Percentiles rank a stretch among this genome's conserved stretches.
These are phyloP conservation scores for Exophiala oligosperma DNA, from an alignment of 2,329 filamentous ascomycete genomes.

Conservation along the genomic window DNA sequence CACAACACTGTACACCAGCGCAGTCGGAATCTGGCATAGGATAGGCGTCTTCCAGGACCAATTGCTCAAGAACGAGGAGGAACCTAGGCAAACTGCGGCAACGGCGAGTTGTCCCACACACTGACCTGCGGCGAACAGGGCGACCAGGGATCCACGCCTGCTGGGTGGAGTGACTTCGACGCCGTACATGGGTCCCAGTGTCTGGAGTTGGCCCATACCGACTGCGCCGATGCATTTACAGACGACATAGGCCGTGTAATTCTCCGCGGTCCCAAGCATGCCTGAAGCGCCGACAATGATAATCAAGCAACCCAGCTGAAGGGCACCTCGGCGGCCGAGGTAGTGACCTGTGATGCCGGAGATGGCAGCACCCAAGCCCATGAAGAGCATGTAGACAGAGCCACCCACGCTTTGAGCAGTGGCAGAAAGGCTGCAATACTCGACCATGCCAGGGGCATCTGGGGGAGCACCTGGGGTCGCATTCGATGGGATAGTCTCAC, in stretches of 20 bases:
- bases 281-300: conserved; percentile 65
- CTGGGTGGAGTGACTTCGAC: conserved; percentile 53
- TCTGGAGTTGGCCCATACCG: conserved; percentile 37
- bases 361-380: conserved; percentile 37
- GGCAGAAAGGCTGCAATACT: conserved; percentile 20
- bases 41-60: conserved; percentile 36
- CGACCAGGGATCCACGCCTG: conserved; percentile 53
- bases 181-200: conserved; percentile 53
- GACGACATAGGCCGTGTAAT: conserved; percentile 38
- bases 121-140: conserved; percentile 23
- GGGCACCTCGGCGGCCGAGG: conserved; percentile 62
- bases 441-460: too few species aligned
- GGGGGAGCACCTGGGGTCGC: neutral
- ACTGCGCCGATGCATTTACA: conserved; percentile 51
- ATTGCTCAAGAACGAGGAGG: conserved; percentile 30
- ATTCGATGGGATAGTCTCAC: neutral
- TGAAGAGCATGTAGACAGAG: conserved; percentile 17
- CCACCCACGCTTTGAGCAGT: conserved; percentile 15
- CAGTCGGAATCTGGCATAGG: conserved; percentile 33
- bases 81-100: conserved; percentile 32
- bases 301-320: conserved; percentile 63
- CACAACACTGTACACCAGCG: conserved; percentile 41
- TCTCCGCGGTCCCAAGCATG: conserved; percentile 35
- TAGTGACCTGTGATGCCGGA: conserved; percentile 62
- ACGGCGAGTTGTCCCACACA: conserved; percentile 32